phyloP scores from a whole-genome alignment of 1,139 yeast genomes.

The Geotrichum citri-aurantii region DNA sequence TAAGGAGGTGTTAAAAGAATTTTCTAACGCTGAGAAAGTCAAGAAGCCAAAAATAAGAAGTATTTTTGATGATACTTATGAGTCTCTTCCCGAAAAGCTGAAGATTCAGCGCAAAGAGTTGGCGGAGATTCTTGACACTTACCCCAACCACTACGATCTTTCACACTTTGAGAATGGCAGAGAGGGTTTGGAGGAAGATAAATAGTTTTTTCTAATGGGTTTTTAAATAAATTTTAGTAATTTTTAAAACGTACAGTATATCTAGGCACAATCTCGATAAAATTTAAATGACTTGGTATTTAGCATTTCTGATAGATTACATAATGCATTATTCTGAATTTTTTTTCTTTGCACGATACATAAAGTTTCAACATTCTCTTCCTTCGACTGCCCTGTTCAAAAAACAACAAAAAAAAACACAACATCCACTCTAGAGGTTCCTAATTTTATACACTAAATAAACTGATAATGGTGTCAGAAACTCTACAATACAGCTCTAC shows the following conservation, averaged over 20 bases:
- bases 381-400: neutral
- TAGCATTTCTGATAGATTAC: neutral
- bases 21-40: slow-evolving; percentile 33
- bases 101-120: slow-evolving; percentile 32
- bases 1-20: slow-evolving; percentile 29
- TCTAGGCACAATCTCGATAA: neutral
- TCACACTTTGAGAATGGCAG: slow-evolving; percentile 30
- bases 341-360: neutral
- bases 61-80: slow-evolving; percentile 30
- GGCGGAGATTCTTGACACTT: slow-evolving; percentile 29
- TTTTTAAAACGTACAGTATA: neutral
- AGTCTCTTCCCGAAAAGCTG: slow-evolving; percentile 27
- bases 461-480: neutral
- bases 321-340: neutral
- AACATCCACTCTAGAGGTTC: neutral
- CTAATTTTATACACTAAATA: neutral
- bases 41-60: slow-evolving; percentile 30
- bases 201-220: slow-evolving; percentile 2
- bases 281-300: neutral
- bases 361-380: neutral
- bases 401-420: neutral
- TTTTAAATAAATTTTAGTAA: neutral
- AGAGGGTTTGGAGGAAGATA: slow-evolving; percentile 21
- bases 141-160: slow-evolving; percentile 34
- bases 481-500: slow-evolving; percentile 11